Evolutionary conservation across 495 filamentous ascomycete genomes (phyloP).

Genomic region (Tuber umbilicatum): DNA sequence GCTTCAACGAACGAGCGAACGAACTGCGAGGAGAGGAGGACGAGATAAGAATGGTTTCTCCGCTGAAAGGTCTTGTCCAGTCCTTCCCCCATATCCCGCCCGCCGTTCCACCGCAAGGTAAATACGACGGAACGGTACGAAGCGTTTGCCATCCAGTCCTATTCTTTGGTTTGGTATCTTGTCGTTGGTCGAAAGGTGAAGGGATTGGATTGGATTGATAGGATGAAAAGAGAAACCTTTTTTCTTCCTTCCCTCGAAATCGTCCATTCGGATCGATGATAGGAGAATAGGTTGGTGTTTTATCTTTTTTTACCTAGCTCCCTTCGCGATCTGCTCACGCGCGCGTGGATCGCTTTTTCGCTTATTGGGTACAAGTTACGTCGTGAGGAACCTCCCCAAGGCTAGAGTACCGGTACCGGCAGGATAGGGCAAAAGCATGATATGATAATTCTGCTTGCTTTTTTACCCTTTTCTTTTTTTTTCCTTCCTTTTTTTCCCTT

Average conservation of each 20-base stretch:
- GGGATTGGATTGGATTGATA: slow-evolving; percentile 4
- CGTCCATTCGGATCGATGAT: slow-evolving; percentile 31
- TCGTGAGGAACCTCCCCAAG: not conserved
- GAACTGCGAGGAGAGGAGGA: slow-evolving; percentile 26
- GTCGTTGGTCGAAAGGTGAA: slow-evolving; percentile 4
- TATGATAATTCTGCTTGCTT: slow-evolving; percentile 14
- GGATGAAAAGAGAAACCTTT: not conserved
- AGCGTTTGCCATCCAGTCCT: not conserved
- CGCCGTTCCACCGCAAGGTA: not conserved
- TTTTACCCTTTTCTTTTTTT: not conserved
- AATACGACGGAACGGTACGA: not conserved
- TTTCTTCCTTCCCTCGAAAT: slow-evolving; percentile 12
- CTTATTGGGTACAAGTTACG: slow-evolving; percentile 27
- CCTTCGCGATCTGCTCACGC: slow-evolving; percentile 36
- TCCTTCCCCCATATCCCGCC: not conserved
- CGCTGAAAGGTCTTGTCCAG: slow-evolving; percentile 10
- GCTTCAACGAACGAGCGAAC: slow-evolving; percentile 18
- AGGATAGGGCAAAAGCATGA: not conserved
- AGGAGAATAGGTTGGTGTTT: slow-evolving; percentile 35
- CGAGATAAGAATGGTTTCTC: slow-evolving; percentile 25
- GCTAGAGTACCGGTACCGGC: not conserved
- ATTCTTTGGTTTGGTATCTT: not conserved
- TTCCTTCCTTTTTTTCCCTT: slow-evolving; percentile 27
- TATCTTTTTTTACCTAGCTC: slow-evolving; percentile 34
- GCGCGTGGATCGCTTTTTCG: slow-evolving; percentile 39